Conservation (phyloP, 495 filamentous ascomycete genomes). For the Lineolata rhizophorae region DNA sequence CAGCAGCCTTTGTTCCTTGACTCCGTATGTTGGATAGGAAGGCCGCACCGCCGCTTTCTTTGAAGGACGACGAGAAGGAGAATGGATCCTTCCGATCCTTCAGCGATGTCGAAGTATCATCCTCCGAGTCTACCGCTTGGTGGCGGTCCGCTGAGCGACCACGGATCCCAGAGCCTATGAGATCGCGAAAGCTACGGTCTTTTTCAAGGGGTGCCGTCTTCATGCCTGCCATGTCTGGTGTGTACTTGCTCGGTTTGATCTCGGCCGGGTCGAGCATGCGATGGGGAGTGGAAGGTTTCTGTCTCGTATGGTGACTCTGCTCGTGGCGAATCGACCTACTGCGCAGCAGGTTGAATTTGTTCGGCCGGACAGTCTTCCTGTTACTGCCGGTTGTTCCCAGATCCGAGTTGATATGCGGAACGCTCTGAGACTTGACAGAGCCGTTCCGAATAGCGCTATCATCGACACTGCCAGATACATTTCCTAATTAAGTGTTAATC, state of each 20-base stretch:
- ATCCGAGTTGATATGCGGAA: no score
- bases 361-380: no score
- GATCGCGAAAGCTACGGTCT: conserved; percentile 39
- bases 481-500: background rate
- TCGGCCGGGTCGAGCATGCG: conserved; percentile 12
- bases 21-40: conserved; percentile 55
- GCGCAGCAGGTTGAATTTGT: background rate
- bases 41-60: conserved; percentile 39
- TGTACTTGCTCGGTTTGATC: conserved; percentile 16
- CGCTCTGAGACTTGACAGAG: conserved; percentile 2
- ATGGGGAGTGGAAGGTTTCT: conserved; percentile 3
- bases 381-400: no score
- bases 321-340: conserved; percentile 10
- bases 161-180: conserved; percentile 36
- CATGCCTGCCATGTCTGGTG: conserved; percentile 23
- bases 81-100: conserved; percentile 28
- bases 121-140: conserved; percentile 17
- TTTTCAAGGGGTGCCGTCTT: conserved; percentile 39
- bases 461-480: background rate
- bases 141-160: conserved; percentile 43
- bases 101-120: conserved; percentile 22
- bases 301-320: conserved; percentile 4
- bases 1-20: conserved; percentile 47
- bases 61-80: conserved; percentile 29
- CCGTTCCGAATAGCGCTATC: conserved; percentile 2